Evolutionary conservation across 257 asterid species (phyloP).

Genomic region (Paraleonurus japonicus): DNA sequence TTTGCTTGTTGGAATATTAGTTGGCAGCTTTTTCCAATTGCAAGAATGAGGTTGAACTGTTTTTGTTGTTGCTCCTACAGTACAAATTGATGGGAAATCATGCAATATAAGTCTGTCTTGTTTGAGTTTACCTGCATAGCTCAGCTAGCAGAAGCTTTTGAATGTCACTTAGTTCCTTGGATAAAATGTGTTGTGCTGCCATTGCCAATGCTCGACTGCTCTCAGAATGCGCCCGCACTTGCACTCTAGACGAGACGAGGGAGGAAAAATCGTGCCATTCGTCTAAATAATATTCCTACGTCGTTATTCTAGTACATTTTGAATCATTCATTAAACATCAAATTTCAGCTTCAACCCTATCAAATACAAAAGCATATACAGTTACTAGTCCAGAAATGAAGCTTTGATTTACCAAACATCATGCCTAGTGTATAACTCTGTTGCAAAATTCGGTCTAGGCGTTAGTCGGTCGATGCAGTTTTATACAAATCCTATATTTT

Average conservation of each 20-base stretch:
- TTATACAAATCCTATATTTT: no score
- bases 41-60: conserved; percentile 71
- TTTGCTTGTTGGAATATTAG: conserved; percentile 21
- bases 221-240: conserved; percentile 76
- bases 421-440: no score
- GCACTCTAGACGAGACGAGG: conserved; percentile 50
- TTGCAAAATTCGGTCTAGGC: no score
- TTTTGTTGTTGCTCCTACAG: conserved; percentile 79
- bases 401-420: no score
- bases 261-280: not conserved
- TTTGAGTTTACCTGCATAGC: conserved; percentile 71
- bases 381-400: no score
- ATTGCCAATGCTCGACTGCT: conserved; percentile 76
- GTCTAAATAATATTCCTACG: no score
- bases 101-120: not conserved
- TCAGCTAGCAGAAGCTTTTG: conserved; percentile 80
- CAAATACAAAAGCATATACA: no score
- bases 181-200: conserved; percentile 66
- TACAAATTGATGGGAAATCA: not conserved
- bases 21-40: conserved; percentile 37
- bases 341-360: no score
- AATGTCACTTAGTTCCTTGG: conserved; percentile 78
- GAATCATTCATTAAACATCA: no score
- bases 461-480: no score
- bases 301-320: no score